Percentiles rank a stretch among this genome's conserved stretches.
Conservation (phyloP, 2,329 filamentous ascomycete genomes). For the Pseudofabraea citricarpa region DNA sequence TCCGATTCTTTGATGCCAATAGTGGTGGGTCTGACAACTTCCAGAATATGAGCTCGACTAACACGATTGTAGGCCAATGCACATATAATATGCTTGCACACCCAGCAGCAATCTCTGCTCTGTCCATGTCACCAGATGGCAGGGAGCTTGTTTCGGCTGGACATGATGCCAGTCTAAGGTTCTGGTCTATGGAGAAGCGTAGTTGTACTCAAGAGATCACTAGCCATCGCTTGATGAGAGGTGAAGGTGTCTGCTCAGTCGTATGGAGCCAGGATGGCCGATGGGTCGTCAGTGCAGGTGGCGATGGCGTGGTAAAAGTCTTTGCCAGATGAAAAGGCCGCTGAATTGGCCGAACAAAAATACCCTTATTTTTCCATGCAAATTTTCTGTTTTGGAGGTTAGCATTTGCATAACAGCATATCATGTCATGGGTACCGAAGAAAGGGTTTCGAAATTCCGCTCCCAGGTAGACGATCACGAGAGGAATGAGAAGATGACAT, state of each 20-base stretch:
- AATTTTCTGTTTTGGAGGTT: too few relatives aligned
- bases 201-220: constrained; percentile 95
- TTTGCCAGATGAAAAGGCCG: constrained; percentile 42
- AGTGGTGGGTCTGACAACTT: constrained; percentile 65
- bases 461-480: too few relatives aligned
- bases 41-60: neutral
- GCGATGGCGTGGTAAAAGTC: constrained; percentile 94
- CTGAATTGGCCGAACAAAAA: neutral
- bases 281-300: constrained; percentile 91
- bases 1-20: constrained; percentile 97
- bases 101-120: constrained; percentile 83
- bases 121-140: constrained; percentile 89
- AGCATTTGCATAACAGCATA: too few relatives aligned
- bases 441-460: too few relatives aligned
- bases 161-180: constrained; percentile 90
- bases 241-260: constrained; percentile 89
- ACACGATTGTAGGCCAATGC: constrained; percentile 75
- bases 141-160: constrained; percentile 92
- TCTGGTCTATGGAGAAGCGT: constrained; percentile 96
- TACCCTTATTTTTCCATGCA: too few relatives aligned
- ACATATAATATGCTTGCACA: constrained; percentile 99
- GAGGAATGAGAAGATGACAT: too few relatives aligned
- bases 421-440: too few relatives aligned
- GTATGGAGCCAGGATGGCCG: constrained; percentile 95
- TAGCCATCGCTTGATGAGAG: constrained; percentile 87